A percentile compares a stretch with the other conserved stretches of the same genome.
phyloP scores from a whole-genome alignment of 1,284 basidiomycete genomes.

The Heterobasidion occidentale region DNA sequence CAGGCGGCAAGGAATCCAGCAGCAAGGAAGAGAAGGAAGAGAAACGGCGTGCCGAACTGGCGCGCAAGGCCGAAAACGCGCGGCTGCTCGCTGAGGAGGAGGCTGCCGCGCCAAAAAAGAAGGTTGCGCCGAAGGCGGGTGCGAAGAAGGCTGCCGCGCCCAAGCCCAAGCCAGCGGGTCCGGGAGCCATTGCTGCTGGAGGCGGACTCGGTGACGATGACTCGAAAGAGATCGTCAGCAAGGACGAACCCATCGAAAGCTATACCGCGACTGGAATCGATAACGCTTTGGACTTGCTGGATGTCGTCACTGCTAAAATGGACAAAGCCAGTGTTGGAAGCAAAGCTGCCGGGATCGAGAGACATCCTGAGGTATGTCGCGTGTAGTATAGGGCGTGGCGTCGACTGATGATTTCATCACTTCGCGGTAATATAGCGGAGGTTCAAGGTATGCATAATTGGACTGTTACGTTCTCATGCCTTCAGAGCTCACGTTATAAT shows the following conservation, averaged over 20 bases:
- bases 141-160: slow-evolving; percentile 42
- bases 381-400: neutral
- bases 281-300: slow-evolving; percentile 85
- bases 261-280: slow-evolving; percentile 86
- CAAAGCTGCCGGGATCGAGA: slow-evolving; percentile 82
- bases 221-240: slow-evolving; percentile 9
- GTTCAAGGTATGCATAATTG: slow-evolving; percentile 54
- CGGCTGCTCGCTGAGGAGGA: slow-evolving; percentile 84
- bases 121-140: slow-evolving; percentile 57
- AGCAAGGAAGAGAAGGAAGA: slow-evolving; percentile 71
- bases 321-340: slow-evolving; percentile 86
- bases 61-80: slow-evolving; percentile 71
- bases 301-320: slow-evolving; percentile 84
- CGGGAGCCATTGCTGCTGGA: slow-evolving; percentile 71
- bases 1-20: slow-evolving; percentile 54
- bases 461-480: neutral
- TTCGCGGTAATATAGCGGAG: slow-evolving; percentile 33
- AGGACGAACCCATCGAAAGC: slow-evolving; percentile 47
- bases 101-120: slow-evolving; percentile 57
- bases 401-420: neutral
- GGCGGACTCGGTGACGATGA: slow-evolving; percentile 31
- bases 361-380: slow-evolving; percentile 82
- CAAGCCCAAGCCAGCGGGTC: slow-evolving; percentile 56
- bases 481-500: neutral
- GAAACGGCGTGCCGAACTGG: slow-evolving; percentile 66